Evolutionary conservation across 805 yeast genomes (phyloP), one percentile per base, ranked within the genome.

Genomic region (Kuraishia cidri): DNA sequence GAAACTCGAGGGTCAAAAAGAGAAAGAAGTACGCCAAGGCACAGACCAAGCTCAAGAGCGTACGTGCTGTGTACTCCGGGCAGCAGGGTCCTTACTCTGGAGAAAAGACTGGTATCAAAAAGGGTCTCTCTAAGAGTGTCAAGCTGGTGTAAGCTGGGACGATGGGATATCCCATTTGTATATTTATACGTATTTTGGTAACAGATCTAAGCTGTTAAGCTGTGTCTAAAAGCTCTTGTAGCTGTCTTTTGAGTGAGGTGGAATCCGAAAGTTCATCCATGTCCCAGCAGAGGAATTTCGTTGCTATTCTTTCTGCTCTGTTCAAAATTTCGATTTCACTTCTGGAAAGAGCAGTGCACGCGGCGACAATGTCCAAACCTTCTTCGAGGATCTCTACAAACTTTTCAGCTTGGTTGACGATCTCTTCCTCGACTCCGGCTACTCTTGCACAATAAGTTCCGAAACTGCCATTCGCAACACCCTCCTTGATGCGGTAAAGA

Each of bases 1-100:
- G 97, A 61, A 92, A 92, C 56, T 75, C 97, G 27, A 80, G 98
- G 63, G 97, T 92, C 48, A 92, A 92, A 72, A 92, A 90, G 94
- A 82, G 98, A 70, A 84, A 79, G 77, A 85, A 85, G 75, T 92
- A 83, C 65, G 97, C 86, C 42, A 70, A 74, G 55, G 98, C 98
- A 19, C 78, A 86, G 65, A 90, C 86, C 85, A 86, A 86, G 58
- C 79, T 92, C 58, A 78, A 79, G 52, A 82, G 95, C 34, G 81
- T 84, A 42, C 80, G 95, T 57, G 85, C 84, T 34, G 96, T 87
- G n/a, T 87, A 80, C 66, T 71, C 79, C 45, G 66, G 66, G 31
- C 84, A 74, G 32, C 65, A 73, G 40, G 82, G 86, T 42, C 79
- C 95, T 2, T 92, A 92, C 56, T 79, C 71, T 41, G 98, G 98